Percentiles rank a stretch among this genome's conserved stretches.
These are phyloP conservation scores for Suillus weaverae DNA, from an alignment of 768 basidiomycete species.

Conservation along the genomic window DNA sequence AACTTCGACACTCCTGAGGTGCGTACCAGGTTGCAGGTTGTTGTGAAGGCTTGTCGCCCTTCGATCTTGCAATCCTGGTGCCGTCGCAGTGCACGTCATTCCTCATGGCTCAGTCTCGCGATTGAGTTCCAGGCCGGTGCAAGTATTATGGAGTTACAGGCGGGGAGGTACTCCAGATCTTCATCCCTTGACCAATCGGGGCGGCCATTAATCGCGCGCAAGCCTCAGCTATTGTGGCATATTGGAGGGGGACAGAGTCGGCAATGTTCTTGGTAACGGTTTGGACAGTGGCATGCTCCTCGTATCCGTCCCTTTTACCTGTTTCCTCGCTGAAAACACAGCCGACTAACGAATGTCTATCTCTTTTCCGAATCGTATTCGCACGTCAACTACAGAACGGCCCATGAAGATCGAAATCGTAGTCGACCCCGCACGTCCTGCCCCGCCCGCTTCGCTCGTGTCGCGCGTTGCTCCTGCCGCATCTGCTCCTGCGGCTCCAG, in stretches of 20 bases:
- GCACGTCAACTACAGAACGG: constrained; percentile 64
- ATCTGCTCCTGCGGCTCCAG: constrained; percentile 36
- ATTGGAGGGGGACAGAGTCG: constrained; percentile 26
- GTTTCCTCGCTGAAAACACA: constrained; percentile 35
- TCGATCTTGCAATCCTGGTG: constrained; percentile 23
- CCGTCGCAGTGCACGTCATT: constrained; percentile 25
- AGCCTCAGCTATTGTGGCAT: constrained; percentile 22
- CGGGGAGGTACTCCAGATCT: constrained; percentile 27
- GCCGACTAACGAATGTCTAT: constrained; percentile 33
- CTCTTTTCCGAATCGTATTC: constrained; percentile 30
- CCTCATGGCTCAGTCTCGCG: constrained; percentile 30
- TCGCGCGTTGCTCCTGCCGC: constrained; percentile 83
- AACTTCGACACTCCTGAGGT: constrained; percentile 22
- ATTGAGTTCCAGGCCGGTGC: constrained; percentile 34
- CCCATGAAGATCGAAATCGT: constrained; percentile 99
- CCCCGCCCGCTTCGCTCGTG: constrained; percentile 61
- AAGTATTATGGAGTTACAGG: constrained; percentile 31
- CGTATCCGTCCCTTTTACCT: constrained; percentile 47
- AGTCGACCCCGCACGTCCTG: constrained; percentile 78
- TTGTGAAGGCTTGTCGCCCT: constrained; percentile 30
- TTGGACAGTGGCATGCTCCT: constrained; percentile 28
- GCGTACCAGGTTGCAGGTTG: constrained; percentile 26
- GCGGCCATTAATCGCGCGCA: constrained; percentile 28
- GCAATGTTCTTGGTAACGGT: constrained; percentile 25
- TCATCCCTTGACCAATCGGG: constrained; percentile 36